Evolutionary conservation across 345 rosid species (phyloP).

Genomic region (Eucalyptus guilfoylei): DNA sequence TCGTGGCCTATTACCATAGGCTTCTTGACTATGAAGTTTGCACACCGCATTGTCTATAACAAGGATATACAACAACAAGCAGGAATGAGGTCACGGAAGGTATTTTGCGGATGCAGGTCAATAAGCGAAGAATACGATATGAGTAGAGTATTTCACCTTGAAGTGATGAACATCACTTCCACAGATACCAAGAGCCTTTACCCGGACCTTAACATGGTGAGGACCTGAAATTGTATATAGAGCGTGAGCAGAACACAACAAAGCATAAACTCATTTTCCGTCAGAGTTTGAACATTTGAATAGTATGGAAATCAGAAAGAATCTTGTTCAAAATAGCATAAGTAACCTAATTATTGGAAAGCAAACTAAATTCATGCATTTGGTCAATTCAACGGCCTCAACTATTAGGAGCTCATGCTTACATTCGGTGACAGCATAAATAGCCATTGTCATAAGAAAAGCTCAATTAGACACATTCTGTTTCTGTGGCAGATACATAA

Average conservation of each 20-base stretch:
- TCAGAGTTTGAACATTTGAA: neutral
- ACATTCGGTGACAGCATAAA: neutral
- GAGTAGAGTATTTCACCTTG: slow-evolving; percentile 20
- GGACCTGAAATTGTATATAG: slow-evolving; percentile 17
- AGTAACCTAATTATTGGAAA: neutral
- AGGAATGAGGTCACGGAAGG: neutral
- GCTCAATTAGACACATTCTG: neutral
- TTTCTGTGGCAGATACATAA: neutral
- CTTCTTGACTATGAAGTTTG: slow-evolving; percentile 73
- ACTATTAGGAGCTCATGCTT: neutral
- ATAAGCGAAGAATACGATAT: neutral
- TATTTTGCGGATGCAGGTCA: neutral
- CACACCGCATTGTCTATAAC: slow-evolving; percentile 60
- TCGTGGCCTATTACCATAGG: slow-evolving; percentile 98
- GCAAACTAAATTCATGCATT: neutral
- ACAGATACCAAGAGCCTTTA: slow-evolving; percentile 60
- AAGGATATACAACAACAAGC: neutral
- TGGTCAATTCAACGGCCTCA: neutral
- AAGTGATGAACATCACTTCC: slow-evolving; percentile 62
- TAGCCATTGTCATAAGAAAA: neutral
- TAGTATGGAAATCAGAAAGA: neutral
- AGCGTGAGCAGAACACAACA: neutral
- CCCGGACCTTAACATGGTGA: slow-evolving; percentile 32
- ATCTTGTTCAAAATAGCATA: neutral
- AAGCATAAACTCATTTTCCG: neutral